Percentiles rank a stretch among this genome's conserved stretches.
phyloP scores from a whole-genome alignment of 1,284 basidiomycete species.

The Naganishia liquefaciens region DNA sequence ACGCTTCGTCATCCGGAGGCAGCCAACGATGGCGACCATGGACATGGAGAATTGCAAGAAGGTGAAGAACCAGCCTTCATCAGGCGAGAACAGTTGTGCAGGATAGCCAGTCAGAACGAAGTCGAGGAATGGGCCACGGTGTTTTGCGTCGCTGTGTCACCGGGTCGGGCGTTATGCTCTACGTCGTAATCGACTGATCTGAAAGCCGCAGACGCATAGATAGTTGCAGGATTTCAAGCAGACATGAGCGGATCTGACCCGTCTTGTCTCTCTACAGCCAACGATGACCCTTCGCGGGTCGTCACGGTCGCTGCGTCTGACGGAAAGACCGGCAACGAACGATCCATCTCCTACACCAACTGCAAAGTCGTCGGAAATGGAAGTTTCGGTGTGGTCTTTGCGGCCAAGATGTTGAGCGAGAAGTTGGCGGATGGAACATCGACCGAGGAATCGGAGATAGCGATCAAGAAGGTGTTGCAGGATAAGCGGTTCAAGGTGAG shows the following conservation, averaged over 20 bases:
- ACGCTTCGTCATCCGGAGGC: too few relatives aligned
- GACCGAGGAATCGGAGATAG: slow-evolving; percentile 82
- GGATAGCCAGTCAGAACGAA: too few relatives aligned
- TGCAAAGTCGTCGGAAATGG: slow-evolving; percentile 99
- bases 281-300: slow-evolving; percentile 90
- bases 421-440: slow-evolving; percentile 47
- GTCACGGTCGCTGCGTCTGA: slow-evolving; percentile 93
- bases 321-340: slow-evolving; percentile 86
- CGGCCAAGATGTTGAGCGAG: slow-evolving; percentile 58
- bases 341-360: slow-evolving; percentile 90
- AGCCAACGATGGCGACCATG: neutral
- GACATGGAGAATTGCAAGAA: neutral
- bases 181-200: too few relatives aligned
- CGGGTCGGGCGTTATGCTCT: too few relatives aligned
- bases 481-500: slow-evolving; percentile 99
- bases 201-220: too few relatives aligned
- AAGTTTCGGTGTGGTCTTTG: slow-evolving; percentile 98
- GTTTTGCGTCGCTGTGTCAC: too few relatives aligned
- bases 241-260: slow-evolving; percentile 40
- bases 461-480: slow-evolving; percentile 99
- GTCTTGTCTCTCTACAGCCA: slow-evolving; percentile 37
- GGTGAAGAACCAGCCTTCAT: too few relatives aligned
- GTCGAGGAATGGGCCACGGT: neutral
- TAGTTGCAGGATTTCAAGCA: too few relatives aligned
- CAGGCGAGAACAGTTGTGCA: too few relatives aligned